Evolutionary conservation across 768 basidiomycete species (phyloP).

Genomic region (Russula sp.): DNA sequence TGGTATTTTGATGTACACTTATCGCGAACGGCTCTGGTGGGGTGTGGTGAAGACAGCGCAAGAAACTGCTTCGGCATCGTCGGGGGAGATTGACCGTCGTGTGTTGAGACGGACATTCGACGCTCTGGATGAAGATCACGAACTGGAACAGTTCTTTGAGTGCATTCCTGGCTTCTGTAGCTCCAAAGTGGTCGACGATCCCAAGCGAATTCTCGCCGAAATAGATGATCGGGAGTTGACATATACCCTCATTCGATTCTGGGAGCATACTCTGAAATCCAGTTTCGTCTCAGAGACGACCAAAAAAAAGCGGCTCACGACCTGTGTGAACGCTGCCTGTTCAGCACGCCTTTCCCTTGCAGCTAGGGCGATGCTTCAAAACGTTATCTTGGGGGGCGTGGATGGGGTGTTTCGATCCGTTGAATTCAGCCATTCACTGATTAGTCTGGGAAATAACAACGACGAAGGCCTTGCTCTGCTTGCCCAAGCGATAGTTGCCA

Average conservation of each 20-base stretch:
- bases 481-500: neutral
- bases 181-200: neutral
- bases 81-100: neutral
- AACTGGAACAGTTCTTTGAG: neutral
- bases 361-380: neutral
- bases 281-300: no score
- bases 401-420: neutral
- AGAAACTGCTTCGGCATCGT: neutral
- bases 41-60: neutral
- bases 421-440: neutral
- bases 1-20: neutral
- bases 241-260: neutral
- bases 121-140: neutral
- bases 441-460: neutral
- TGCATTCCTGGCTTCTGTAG: neutral
- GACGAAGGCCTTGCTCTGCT: neutral
- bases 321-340: neutral
- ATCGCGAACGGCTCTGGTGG: neutral
- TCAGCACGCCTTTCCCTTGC: neutral
- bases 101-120: neutral
- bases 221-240: neutral
- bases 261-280: no score
- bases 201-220: neutral
- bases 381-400: neutral
- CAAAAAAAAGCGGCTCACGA: neutral